phyloP scores from a whole-genome alignment of 2,329 filamentous ascomycete species.

The Leptographium wingfieldii region DNA sequence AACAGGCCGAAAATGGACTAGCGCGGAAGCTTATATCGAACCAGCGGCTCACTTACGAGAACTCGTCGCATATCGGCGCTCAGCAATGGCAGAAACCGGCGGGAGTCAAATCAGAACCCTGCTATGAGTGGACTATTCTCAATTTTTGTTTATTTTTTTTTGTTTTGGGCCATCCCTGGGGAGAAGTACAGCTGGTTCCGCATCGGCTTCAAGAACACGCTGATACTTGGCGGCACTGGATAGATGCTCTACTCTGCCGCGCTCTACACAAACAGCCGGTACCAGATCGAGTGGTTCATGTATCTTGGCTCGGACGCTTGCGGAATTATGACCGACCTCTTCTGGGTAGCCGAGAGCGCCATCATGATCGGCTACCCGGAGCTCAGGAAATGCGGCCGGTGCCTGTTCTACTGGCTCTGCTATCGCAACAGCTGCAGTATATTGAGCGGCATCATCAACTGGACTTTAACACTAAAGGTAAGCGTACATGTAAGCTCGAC shows the following conservation, averaged over 20 bases:
- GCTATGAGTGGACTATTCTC: too few species aligned
- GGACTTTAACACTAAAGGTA: too few species aligned
- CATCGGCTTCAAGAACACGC: slow-evolving; percentile 26
- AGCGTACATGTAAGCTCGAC: too few species aligned
- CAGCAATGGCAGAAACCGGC: background rate
- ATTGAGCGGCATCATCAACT: too few species aligned
- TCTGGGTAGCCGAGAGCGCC: slow-evolving; percentile 56
- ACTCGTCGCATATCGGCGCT: background rate
- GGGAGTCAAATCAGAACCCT: too few species aligned
- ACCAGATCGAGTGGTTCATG: slow-evolving; percentile 29
- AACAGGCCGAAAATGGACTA: background rate
- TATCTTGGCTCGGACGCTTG: slow-evolving; percentile 29
- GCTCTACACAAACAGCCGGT: slow-evolving; percentile 30
- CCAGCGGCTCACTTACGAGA: background rate
- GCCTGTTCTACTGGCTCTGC: too few species aligned
- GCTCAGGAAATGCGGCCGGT: slow-evolving; percentile 24
- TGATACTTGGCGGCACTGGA: slow-evolving; percentile 30
- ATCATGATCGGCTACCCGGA: slow-evolving; percentile 64
- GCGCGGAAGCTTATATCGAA: background rate
- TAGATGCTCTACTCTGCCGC: slow-evolving; percentile 31
- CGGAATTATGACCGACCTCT: slow-evolving; percentile 24
- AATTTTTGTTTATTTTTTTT: too few species aligned
- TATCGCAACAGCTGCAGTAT: too few species aligned
- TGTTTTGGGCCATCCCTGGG: too few species aligned
- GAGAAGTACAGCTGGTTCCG: slow-evolving; percentile 21